phyloP scores from a whole-genome alignment of 2,329 filamentous ascomycete genomes.

The Zasmidium cellare region DNA sequence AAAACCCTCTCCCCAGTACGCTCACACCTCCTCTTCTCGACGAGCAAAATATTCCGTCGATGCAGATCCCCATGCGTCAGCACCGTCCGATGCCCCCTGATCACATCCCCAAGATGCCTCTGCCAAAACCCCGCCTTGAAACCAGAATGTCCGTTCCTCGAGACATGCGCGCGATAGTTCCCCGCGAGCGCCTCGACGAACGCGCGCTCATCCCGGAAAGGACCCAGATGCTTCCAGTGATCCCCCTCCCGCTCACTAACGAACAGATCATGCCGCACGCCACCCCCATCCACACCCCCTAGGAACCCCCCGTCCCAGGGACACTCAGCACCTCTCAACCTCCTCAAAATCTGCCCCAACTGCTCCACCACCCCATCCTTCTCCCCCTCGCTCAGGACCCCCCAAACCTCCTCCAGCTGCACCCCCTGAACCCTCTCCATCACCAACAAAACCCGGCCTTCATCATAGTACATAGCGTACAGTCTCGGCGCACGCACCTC shows the following conservation, averaged over 20 bases:
- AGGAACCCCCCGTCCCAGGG: slow-evolving; percentile 1
- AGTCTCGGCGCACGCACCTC: slow-evolving; percentile 7
- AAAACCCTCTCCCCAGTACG: too few species aligned
- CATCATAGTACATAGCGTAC: slow-evolving; percentile 9
- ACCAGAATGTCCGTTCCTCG: background rate
- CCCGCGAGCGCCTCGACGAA: background rate
- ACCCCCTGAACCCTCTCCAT: slow-evolving; percentile 9
- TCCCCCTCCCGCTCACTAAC: background rate
- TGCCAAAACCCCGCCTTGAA: slow-evolving; percentile 5
- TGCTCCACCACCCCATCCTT: slow-evolving; percentile 1
- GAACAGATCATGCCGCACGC: slow-evolving; percentile 3
- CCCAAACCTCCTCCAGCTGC: slow-evolving; percentile 7
- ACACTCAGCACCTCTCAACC: slow-evolving; percentile 1
- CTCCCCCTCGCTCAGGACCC: background rate
- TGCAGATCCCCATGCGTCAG: slow-evolving; percentile 11
- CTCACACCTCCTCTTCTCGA: background rate
- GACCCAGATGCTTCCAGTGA: background rate
- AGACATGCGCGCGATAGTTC: background rate
- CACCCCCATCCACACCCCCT: slow-evolving; percentile 2
- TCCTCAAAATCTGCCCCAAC: background rate
- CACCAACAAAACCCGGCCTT: slow-evolving; percentile 2
- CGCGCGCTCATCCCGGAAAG: slow-evolving; percentile 7
- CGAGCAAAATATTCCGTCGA: slow-evolving; percentile 6
- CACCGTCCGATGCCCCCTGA: background rate
- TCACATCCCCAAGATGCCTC: background rate